Base-by-base conservation (phyloP, 2,329 filamentous ascomycete species). In the Penicillium sp. region DNA sequence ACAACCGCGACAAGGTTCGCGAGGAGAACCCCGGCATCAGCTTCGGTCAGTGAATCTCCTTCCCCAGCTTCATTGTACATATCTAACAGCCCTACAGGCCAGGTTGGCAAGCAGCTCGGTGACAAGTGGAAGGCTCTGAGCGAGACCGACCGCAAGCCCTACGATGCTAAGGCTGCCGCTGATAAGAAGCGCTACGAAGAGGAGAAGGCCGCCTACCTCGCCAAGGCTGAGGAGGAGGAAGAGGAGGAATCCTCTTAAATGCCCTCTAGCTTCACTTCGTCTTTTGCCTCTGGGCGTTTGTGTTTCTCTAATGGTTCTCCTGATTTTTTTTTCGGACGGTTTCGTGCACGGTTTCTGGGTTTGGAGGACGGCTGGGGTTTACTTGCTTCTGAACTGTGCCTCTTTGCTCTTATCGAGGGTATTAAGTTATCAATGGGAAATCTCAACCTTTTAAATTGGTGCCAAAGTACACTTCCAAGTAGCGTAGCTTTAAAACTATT, bases 161-260 rank as follows among this genome's bases (percentile, higher is more conserved):
- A 97, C 73, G 93, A 97, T 81, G 90, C 91, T 76, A 97, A 97
- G 89, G 94, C 94, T 74, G 91, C 90, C 52, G 84, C 89, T 65
- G 94, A 99, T 82, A 99, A 97, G 91, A 96, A 97, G 89, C 89
- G 94, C 62, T 99, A 97, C 77, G 93, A 97, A 79, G 91, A 96
- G 69, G 92, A 97, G 86, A 99, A 99, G 86, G 88, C 89, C 67
- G 90, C 86, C 66, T 99, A 96, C 84, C 88, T 91, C 73, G 61
- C 59, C 31, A 62, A 87, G 82, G 83, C 84, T 72, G 82, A 79
- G 60, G 82, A 80, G 61, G 84, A 80, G 68, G 84, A 84, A 56
- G 81, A 85, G 60, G 86, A 88, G 53, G 76, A 78, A 54, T 76
- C 73, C 37, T 68, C 71, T 56, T 75, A 72, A 71, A 56, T 54